A percentile compares a stretch with the other conserved stretches of the same genome.
phyloP scores from a whole-genome alignment of 2,329 filamentous ascomycete species.

The Ophiosphaerella narmari region DNA sequence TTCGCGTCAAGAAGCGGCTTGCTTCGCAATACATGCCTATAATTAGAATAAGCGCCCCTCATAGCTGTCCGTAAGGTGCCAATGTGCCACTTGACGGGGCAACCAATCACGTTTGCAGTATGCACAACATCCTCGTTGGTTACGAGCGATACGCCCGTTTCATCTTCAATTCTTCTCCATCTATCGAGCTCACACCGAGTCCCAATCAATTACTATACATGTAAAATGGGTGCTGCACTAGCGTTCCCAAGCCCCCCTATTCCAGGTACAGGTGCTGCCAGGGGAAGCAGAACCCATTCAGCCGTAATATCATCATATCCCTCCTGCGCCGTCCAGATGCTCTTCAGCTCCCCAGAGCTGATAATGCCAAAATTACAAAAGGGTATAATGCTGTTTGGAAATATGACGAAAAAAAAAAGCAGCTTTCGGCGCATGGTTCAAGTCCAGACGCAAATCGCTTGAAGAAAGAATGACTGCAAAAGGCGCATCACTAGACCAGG shows the following conservation, averaged over 20 bases:
- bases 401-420: conserved; percentile 41
- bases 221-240: conserved; percentile 41
- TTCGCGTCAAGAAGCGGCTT: no score
- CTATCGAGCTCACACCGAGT: conserved; percentile 21
- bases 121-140: conserved; percentile 18
- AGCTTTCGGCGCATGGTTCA: conserved; percentile 23
- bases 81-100: no score
- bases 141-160: conserved; percentile 33
- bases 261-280: conserved; percentile 18
- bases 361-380: conserved; percentile 44
- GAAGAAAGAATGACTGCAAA: conserved; percentile 24
- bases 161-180: conserved; percentile 24
- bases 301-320: conserved; percentile 31
- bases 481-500: conserved; percentile 38
- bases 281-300: conserved; percentile 11
- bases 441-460: conserved; percentile 6
- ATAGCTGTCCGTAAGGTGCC: neutral
- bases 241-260: conserved; percentile 31
- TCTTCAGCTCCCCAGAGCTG: conserved; percentile 23
- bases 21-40: neutral
- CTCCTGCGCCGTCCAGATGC: conserved; percentile 32
- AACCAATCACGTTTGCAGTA: conserved; percentile 24
- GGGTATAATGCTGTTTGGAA: conserved; percentile 49
- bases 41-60: neutral
- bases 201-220: conserved; percentile 36